These are phyloP conservation scores for Cafeteria roenbergensis DNA, from an alignment of 108 stramenopile genomes.

Conservation along the genomic window DNA sequence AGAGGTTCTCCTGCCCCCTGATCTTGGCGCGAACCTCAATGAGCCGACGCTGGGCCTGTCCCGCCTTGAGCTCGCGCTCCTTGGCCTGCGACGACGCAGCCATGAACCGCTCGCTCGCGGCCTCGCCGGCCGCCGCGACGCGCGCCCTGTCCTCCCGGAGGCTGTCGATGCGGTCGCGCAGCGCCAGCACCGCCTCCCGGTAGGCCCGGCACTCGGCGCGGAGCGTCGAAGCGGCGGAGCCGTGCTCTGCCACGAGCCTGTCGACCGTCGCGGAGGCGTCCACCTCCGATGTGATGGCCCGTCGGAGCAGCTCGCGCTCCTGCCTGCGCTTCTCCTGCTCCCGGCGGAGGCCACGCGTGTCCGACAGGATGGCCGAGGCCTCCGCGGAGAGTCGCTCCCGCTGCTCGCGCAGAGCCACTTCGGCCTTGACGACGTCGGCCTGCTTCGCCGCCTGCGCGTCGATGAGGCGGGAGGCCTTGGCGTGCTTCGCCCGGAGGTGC, in stretches of 20 bases:
- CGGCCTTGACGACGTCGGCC: background rate
- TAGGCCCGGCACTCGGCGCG: background rate
- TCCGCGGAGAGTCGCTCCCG: background rate
- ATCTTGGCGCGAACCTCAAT: constrained; percentile 21
- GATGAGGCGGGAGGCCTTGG: background rate
- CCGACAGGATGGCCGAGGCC: constrained; percentile 4
- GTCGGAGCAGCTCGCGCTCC: constrained; percentile 13
- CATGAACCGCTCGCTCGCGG: constrained; percentile 22
- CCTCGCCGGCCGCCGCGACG: constrained; percentile 31
- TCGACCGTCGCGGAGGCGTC: background rate
- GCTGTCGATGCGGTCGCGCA: constrained; percentile 11
- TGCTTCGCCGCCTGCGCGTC: background rate
- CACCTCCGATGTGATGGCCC: background rate
- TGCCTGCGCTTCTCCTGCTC: constrained; percentile 8
- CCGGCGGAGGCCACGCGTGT: background rate
- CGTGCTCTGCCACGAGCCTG: background rate
- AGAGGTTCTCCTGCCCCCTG: constrained; percentile 54
- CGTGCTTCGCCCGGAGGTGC: background rate
- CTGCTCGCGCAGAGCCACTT: constrained; percentile 1
- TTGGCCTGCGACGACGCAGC: constrained; percentile 45
- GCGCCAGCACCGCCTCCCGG: constrained; percentile 6
- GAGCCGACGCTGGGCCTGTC: constrained; percentile 44
- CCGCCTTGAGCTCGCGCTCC: constrained; percentile 35
- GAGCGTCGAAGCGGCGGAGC: background rate
- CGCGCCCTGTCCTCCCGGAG: constrained; percentile 16